Base-by-base conservation (phyloP, 208 protist species). In the Giardia duodenalis region DNA sequence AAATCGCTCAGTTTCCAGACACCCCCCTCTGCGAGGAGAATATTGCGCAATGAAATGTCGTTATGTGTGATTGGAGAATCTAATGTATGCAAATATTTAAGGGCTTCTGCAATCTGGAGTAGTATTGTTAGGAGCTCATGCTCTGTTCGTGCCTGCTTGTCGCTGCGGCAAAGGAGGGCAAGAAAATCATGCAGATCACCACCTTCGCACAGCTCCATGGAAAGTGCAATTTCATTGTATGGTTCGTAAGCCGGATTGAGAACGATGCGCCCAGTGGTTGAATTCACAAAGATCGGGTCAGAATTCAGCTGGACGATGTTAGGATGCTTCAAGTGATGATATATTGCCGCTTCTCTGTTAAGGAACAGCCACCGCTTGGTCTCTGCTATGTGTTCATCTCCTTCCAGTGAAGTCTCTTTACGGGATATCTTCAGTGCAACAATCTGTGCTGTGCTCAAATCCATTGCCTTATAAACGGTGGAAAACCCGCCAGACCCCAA, bases 401-500 rank as follows among this genome's bases (percentile, higher is more conserved):
- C 19, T n/a, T n/a, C n/a, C n/a, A n/a, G n/a, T n/a, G n/a, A n/a
- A n/a, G n/a, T n/a, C n/a, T n/a, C n/a, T n/a, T n/a, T n/a, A 76
- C 57, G 57, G 19, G 57, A 76, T 30, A 76, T 30, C 57, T 76
- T 76, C 30, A 76, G 10, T 30, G 57, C 57, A 30, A 76, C 57
- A 30, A 76, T 76, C 10, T 10, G 19, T 30, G 30, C 10, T 10
- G 57, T 76, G 57, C 57, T 30, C 30, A 76, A 30, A 76, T 76
- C 57, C 57, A 76, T 39, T 10, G 57, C 57, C 57, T 76, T 76
- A 76, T 76, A 76, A 10, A 76, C 57, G 19, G 57, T 76, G 19
- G 57, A 76, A 76, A 76, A 76, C 57, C 57, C 57, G 30, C 57
- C 57, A 76, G 57, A 76, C 57, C 57, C 57, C 30, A 76, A 76